phyloP scores from a whole-genome alignment of 139 green algal species.

The Tetratostichococcus sp. region DNA sequence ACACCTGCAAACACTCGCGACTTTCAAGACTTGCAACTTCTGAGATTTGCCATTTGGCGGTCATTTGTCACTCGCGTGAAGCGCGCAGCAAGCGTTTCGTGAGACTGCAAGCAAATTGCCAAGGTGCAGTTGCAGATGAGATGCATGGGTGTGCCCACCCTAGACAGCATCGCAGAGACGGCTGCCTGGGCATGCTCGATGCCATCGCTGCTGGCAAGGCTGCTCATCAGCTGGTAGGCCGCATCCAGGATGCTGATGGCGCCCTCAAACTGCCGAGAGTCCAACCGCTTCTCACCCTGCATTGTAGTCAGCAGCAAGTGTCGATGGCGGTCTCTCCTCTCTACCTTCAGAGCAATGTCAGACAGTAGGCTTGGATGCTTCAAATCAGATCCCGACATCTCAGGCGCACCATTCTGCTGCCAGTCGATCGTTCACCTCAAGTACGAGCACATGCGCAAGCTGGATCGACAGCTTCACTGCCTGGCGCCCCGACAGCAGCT shows the following conservation, averaged over 20 bases:
- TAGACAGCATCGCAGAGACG: not conserved
- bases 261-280: not conserved
- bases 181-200: not conserved
- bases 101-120: not conserved
- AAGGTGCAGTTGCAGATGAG: no score
- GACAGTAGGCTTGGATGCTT: no score
- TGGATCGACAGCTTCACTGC: not conserved
- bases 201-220: not conserved
- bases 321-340: no score
- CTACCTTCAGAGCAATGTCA: no score
- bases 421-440: not conserved
- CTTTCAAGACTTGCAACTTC: no score
- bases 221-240: not conserved
- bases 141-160: not conserved
- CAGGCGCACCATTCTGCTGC: no score
- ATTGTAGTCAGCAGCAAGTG: no score
- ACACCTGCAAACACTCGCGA: not conserved
- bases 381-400: no score
- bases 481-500: not conserved
- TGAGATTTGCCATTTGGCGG: no score
- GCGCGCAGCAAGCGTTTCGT: not conserved
- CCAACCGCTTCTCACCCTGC: not conserved
- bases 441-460: not conserved
- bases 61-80: no score
- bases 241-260: not conserved